Evolutionary conservation across 179 eudicot species (phyloP), one percentile per base, ranked within the genome.

Genomic region (Vitellaria paradoxa): DNA sequence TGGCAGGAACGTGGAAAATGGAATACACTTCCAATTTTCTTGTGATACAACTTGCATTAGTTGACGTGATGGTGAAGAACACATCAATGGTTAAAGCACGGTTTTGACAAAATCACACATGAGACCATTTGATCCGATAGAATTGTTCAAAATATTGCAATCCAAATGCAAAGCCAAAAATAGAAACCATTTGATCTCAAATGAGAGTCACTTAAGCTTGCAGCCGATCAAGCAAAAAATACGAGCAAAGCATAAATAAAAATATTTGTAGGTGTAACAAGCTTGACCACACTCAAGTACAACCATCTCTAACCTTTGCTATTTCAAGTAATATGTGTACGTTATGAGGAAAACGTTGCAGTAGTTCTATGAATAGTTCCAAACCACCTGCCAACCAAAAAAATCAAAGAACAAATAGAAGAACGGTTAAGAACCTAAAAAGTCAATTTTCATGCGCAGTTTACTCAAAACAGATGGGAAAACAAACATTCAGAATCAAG

Each of bases 331-430:
- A 78, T 80, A 95, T 45, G 78, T 95, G 97, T 72, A 84, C 84
- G 79, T 95, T 95, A 80, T 89, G 91, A 69, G 97, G 97, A 85
- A 95, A 93, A 72, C 91, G 91, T 74, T 93, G 97, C 61, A 95
- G 85, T 81, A 95, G 94, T 73, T 93, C 99, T 63, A 87, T 68
- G 76, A 85, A 89, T 60, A 89, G 84, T 80, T 95, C 99, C 84
- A 95, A 81, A 80, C 95, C 93, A 90, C 99, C 99, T 95, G 93
- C 86, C 70, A 79, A 57, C 63, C 64, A 64, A 68, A 68, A 65
- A 52, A 71, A 77, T 2, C 17, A 3, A 14, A 70, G 9, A 20
- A 17, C 18, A 61, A 61, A 47, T 24, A 65, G 37, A 30, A 30
- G 37, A 30, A 30, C 37, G 37, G 37, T 30, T 0, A 30, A 30